Evolutionary conservation across 2,329 filamentous ascomycete species (phyloP).

Genomic region (Aureobasidium sp.): DNA sequence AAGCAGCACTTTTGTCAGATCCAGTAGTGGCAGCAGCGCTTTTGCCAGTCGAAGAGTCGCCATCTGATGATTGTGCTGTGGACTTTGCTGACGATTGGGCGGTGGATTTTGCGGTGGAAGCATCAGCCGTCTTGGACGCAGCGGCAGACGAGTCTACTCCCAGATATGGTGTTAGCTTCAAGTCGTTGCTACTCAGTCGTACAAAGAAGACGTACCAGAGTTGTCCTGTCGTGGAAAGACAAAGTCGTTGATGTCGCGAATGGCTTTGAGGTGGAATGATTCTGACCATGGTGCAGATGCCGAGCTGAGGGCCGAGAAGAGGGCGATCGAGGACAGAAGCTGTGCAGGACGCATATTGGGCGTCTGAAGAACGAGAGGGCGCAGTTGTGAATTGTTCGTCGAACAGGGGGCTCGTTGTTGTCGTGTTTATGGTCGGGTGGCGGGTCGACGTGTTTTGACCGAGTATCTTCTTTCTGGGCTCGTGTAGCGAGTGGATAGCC

Average conservation of each 20-base stretch:
- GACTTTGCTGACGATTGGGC: constrained; percentile 19
- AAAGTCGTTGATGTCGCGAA: constrained; percentile 26
- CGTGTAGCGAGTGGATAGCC: not conserved
- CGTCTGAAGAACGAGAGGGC: not conserved
- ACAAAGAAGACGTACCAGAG: constrained; percentile 9
- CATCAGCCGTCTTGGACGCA: constrained; percentile 12
- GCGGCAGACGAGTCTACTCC: constrained; percentile 14
- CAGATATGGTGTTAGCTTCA: constrained; percentile 16
- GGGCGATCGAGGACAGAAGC: constrained; percentile 25
- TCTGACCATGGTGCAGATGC: constrained; percentile 26
- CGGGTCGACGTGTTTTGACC: not conserved
- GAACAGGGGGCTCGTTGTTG: constrained; percentile 7
- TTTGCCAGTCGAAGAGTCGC: constrained; percentile 1
- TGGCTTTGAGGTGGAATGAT: constrained; percentile 23
- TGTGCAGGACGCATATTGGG: constrained; percentile 30
- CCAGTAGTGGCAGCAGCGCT: constrained; percentile 19
- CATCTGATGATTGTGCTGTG: constrained; percentile 15
- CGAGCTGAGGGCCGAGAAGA: constrained; percentile 28
- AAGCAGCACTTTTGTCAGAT: constrained; percentile 19
- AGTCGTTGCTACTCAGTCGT: too few species aligned
- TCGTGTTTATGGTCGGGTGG: not conserved
- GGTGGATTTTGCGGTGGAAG: constrained; percentile 24
- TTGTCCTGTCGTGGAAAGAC: constrained; percentile 23
- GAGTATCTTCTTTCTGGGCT: not conserved
- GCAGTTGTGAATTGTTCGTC: not conserved